Evolutionary conservation across 2,329 filamentous ascomycete species (phyloP).

Genomic region (Madurella mycetomatis): DNA sequence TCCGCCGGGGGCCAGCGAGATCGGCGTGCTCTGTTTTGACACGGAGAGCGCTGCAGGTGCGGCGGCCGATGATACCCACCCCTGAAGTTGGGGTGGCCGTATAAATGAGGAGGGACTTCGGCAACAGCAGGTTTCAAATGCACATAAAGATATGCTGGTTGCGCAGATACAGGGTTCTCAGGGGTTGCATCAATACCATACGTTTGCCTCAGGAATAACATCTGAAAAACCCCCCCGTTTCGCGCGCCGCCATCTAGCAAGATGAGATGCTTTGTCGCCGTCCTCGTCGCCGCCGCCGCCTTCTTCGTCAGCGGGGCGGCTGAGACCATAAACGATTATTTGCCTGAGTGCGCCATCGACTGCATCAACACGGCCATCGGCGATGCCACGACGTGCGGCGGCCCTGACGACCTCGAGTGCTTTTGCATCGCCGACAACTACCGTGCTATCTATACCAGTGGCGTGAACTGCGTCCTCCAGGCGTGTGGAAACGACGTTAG

Average conservation of each 20-base stretch:
- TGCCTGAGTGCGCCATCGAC: slow-evolving; percentile 14
- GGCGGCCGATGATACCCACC: background rate
- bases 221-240: too few relatives aligned
- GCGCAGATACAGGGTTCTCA: too few relatives aligned
- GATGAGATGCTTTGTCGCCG: slow-evolving; percentile 13
- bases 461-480: slow-evolving; percentile 10
- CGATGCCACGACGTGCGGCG: slow-evolving; percentile 9
- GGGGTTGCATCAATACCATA: background rate
- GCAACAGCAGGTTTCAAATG: background rate
- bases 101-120: background rate
- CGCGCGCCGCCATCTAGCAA: background rate
- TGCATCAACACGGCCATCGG: slow-evolving; percentile 9
- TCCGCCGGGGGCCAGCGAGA: background rate
- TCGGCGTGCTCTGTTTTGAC: background rate
- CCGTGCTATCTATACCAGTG: slow-evolving; percentile 11
- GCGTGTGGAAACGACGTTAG: slow-evolving; percentile 14
- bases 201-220: too few relatives aligned
- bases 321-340: slow-evolving; percentile 9
- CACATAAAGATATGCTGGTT: background rate
- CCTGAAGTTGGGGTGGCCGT: background rate
- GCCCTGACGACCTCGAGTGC: slow-evolving; percentile 12
- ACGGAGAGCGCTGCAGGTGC: background rate
- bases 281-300: slow-evolving; percentile 11
- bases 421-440: slow-evolving; percentile 19
- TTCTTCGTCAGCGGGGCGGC: slow-evolving; percentile 1